These are phyloP conservation scores for Colletotrichum endophyticum DNA, from an alignment of 2,329 filamentous ascomycete genomes.

Conservation along the genomic window DNA sequence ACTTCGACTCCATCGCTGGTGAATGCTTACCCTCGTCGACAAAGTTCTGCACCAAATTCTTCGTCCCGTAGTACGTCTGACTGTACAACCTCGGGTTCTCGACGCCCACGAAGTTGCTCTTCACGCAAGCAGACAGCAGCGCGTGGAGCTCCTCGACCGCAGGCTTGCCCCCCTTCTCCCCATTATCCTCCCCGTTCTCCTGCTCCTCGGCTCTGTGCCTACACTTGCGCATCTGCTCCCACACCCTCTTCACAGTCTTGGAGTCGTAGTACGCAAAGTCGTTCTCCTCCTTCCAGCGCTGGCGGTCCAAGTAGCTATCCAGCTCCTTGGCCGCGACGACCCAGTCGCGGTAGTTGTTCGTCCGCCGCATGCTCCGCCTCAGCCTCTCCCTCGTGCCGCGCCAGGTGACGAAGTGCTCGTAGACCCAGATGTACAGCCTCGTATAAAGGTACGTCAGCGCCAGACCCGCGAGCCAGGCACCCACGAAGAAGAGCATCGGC, in stretches of 20 bases:
- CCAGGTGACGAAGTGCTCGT: slow-evolving; percentile 93
- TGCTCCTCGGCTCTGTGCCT: slow-evolving; percentile 62
- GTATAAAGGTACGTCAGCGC: slow-evolving; percentile 79
- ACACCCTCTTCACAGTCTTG: slow-evolving; percentile 79
- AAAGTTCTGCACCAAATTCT: slow-evolving; percentile 88
- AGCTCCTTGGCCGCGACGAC: slow-evolving; percentile 77
- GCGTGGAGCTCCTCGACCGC: slow-evolving; percentile 74
- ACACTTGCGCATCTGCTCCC: slow-evolving; percentile 73
- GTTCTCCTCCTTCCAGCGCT: slow-evolving; percentile 79
- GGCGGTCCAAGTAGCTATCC: slow-evolving; percentile 81
- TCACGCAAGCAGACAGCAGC: slow-evolving; percentile 88
- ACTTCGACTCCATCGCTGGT: background rate
- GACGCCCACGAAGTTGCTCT: slow-evolving; percentile 95
- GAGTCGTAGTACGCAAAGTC: slow-evolving; percentile 87
- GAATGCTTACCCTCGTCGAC: slow-evolving; percentile 73
- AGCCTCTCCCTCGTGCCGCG: slow-evolving; percentile 77
- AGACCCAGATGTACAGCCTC: slow-evolving; percentile 86
- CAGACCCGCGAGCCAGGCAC: slow-evolving; percentile 80
- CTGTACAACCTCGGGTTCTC: slow-evolving; percentile 96
- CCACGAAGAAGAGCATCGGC: slow-evolving; percentile 82
- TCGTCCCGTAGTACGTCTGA: slow-evolving; percentile 98
- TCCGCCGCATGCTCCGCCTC: slow-evolving; percentile 71
- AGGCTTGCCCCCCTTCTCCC: slow-evolving; percentile 49
- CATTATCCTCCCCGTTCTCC: slow-evolving; percentile 39
- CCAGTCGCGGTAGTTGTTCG: slow-evolving; percentile 84